These are phyloP conservation scores for Fraxinus ornus DNA, from an alignment of 305 asterid genomes.

Conservation along the genomic window DNA sequence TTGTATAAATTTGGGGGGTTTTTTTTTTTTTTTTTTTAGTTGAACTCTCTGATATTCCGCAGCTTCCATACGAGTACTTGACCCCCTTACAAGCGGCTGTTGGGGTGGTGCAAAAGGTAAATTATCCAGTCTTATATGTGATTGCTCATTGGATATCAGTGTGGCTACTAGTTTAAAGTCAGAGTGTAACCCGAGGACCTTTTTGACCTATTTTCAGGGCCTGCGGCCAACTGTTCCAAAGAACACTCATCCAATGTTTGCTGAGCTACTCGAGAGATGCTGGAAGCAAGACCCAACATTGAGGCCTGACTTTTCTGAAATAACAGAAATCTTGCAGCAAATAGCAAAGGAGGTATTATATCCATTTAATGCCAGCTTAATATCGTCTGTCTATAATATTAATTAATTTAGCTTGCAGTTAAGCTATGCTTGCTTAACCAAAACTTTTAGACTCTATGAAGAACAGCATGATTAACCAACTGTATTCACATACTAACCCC, in stretches of 20 bases:
- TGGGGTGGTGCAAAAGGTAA: slow-evolving; percentile 95
- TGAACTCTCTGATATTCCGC: slow-evolving; percentile 22
- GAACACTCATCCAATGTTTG: slow-evolving; percentile 65
- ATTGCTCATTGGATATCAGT: neutral
- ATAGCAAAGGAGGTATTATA: slow-evolving; percentile 67
- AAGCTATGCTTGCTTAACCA: neutral
- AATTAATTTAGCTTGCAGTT: neutral
- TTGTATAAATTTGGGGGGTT: neutral
- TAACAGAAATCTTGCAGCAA: slow-evolving; percentile 59
- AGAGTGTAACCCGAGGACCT: neutral
- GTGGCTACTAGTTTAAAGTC: neutral
- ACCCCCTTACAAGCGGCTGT: slow-evolving; percentile 94
- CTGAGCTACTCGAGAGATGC: slow-evolving; percentile 86
- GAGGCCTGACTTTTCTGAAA: slow-evolving; percentile 82
- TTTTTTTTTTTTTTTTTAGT: neutral
- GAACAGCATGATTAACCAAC: neutral
- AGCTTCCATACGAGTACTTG: slow-evolving; percentile 84
- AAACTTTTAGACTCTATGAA: neutral
- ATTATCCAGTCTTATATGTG: slow-evolving; percentile 17
- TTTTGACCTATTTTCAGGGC: slow-evolving; percentile 41
- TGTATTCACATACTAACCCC: neutral
- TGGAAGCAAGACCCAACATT: slow-evolving; percentile 83
- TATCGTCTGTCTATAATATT: neutral
- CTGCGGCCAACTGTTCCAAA: slow-evolving; percentile 85
- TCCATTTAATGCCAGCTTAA: slow-evolving; percentile 9